Percentiles rank a stretch among this genome's conserved stretches.
Evolutionary conservation across 164 flowering plant species (phyloP).

Genomic region (Piper longum): DNA sequence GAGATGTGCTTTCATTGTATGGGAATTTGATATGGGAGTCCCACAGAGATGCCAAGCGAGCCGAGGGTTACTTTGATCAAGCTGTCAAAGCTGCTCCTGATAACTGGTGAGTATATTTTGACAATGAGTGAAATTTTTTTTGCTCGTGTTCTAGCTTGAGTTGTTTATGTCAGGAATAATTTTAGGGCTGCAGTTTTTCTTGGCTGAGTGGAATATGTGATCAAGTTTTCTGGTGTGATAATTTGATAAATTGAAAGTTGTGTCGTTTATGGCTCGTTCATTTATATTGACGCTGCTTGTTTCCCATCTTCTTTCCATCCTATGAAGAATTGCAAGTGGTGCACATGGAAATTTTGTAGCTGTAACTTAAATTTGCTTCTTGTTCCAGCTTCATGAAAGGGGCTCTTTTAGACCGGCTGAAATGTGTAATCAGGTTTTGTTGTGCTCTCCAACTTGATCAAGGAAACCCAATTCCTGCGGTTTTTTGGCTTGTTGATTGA

Average conservation of each 20-base stretch:
- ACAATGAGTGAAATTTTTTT: background rate
- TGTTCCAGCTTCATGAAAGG: no score
- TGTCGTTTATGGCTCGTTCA: no score
- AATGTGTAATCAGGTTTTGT: background rate
- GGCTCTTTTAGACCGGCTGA: no score
- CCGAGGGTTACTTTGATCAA: slow-evolving; percentile 63
- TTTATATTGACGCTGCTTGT: no score
- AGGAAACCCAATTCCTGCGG: background rate
- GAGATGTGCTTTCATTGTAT: slow-evolving; percentile 47
- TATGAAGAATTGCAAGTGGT: no score
- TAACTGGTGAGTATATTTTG: slow-evolving; percentile 39
- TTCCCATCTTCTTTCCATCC: no score
- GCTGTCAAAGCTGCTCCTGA: slow-evolving; percentile 81
- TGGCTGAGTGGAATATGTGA: background rate
- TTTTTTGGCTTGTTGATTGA: background rate
- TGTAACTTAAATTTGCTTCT: no score
- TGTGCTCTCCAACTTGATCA: background rate
- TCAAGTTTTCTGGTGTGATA: background rate
- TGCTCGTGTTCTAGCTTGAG: background rate
- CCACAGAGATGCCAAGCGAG: slow-evolving; percentile 48
- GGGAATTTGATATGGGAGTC: slow-evolving; percentile 68
- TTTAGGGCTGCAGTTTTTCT: background rate
- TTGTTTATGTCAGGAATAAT: background rate
- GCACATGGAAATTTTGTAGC: no score
- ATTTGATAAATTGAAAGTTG: no score